phyloP scores from a whole-genome alignment of 352 stramenopile genomes.

The Phytophthora ohioensis region DNA sequence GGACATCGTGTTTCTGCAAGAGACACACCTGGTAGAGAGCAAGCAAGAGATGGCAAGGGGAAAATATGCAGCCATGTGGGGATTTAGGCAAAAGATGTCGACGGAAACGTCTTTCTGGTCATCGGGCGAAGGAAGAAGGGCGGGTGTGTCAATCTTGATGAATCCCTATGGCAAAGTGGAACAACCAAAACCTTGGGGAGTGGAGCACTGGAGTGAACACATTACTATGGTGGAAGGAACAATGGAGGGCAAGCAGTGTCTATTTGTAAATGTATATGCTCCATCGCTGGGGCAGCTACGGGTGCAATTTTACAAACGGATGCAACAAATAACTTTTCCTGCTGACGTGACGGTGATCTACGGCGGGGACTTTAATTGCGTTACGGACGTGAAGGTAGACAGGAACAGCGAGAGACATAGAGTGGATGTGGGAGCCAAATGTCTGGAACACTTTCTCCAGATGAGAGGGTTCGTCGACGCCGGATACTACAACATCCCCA shows the following conservation, averaged over 20 bases:
- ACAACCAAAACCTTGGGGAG: not conserved
- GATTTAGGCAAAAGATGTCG: not conserved
- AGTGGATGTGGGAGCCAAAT: not conserved
- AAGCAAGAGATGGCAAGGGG: not conserved
- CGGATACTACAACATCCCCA: not conserved
- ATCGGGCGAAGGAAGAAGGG: not conserved
- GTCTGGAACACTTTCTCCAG: not conserved
- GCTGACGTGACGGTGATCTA: not conserved
- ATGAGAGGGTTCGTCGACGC: not conserved
- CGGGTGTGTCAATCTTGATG: not conserved
- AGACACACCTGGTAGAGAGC: constrained; percentile 1
- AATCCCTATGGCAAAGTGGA: not conserved
- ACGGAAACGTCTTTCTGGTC: not conserved
- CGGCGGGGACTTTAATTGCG: constrained; percentile 22
- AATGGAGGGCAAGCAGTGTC: not conserved
- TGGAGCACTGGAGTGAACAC: not conserved
- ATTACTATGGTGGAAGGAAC: not conserved
- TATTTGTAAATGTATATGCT: not conserved
- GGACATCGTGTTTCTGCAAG: constrained; percentile 9
- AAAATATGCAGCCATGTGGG: constrained; percentile 14
- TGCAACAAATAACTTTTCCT: constrained; percentile 2
- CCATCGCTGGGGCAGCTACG: not conserved
- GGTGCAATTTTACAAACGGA: not conserved
- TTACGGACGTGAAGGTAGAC: not conserved
- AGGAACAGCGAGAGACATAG: not conserved